Base-by-base conservation (phyloP, 768 basidiomycete genomes). In the Boletus pseudopeckii region DNA sequence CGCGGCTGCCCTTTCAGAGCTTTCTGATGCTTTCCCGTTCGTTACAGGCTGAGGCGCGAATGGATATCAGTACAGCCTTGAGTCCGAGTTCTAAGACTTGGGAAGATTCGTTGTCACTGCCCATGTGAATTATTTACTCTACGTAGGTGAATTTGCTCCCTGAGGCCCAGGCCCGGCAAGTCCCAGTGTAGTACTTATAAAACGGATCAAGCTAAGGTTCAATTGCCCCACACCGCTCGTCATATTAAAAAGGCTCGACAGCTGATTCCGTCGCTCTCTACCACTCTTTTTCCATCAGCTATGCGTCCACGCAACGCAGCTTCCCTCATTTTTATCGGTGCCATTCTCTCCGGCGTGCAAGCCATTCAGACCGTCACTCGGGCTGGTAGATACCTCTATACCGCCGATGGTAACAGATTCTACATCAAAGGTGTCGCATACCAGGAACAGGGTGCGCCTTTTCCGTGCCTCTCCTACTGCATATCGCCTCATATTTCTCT, bases 381-480 rank as follows among this genome's bases (percentile, higher is more conserved):
- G 41, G 66, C 74, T 28, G 92, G 90, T 33, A 81, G 83, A 64
- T 96, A 93, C 68, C 83, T 96, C 40, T 96, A 93, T 71, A 80
- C 80, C 38, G 79, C 79, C 4, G 80, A 83, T 46, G 90, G 91
- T 4, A 84, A 66, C 37, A 74, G 94, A 49, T 96, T 95, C 73
- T 94, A 84, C 72, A 88, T 97, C 73, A 92, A 90, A 71, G 91
- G 90, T 49, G 72, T 92, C 51, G 88, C 89, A 11, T 93, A 93
- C 71, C 90, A 92, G 68, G 77, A 81, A 55, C 89, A 92, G 72
- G 92, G 93, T 83, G 52, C 47, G 70, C 55, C 4, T 30, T 18
- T 30, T 18, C 9, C 9, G 5, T 43, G 0, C 13, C 4, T 52
- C 22, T 39, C 9, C 20, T 20, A 17, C 15, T 11, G 15, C 33